Evolutionary conservation across 129 eudicot species (phyloP).

Genomic region (Ambrosia artemisiifolia): DNA sequence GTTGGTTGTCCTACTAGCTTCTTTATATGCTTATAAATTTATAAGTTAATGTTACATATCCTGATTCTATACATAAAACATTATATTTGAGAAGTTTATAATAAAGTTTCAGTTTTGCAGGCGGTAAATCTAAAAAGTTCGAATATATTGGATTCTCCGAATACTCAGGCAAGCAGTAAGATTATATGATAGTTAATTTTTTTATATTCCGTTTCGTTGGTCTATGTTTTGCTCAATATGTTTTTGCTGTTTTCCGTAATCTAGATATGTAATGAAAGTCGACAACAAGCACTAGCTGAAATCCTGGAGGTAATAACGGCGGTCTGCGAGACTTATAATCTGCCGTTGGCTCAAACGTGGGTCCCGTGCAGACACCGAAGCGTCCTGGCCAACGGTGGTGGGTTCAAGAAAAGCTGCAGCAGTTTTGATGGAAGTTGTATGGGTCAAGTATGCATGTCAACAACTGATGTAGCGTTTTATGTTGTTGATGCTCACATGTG

Average conservation of each 20-base stretch:
- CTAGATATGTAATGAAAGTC: constrained; percentile 88
- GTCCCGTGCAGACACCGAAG: constrained; percentile 91
- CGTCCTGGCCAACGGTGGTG: constrained; percentile 86
- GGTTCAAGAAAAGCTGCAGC: constrained; percentile 77
- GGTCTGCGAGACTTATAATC: constrained; percentile 70
- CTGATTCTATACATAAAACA: not conserved
- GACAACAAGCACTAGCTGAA: constrained; percentile 80
- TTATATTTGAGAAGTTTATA: constrained; percentile 23
- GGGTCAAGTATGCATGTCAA: constrained; percentile 95
- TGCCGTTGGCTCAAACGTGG: constrained; percentile 95
- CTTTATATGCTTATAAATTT: not conserved
- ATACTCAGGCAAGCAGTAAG: constrained; percentile 63
- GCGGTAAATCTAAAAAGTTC: constrained; percentile 94
- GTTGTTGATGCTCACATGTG: constrained; percentile 81
- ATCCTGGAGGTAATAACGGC: constrained; percentile 73
- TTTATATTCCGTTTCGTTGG: not conserved
- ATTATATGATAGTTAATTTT: constrained; percentile 9
- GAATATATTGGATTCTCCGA: constrained; percentile 74
- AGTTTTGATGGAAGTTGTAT: constrained; percentile 95
- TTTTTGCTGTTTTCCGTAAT: constrained; percentile 26
- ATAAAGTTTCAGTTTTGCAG: constrained; percentile 60
- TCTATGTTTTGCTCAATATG: constrained; percentile 15
- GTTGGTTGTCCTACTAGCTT: constrained; percentile 27
- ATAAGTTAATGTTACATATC: no score
- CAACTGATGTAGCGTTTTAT: constrained; percentile 82